Conservation (phyloP, 2,329 filamentous ascomycete species). For the Aspergillus pseudoviridinutans region DNA sequence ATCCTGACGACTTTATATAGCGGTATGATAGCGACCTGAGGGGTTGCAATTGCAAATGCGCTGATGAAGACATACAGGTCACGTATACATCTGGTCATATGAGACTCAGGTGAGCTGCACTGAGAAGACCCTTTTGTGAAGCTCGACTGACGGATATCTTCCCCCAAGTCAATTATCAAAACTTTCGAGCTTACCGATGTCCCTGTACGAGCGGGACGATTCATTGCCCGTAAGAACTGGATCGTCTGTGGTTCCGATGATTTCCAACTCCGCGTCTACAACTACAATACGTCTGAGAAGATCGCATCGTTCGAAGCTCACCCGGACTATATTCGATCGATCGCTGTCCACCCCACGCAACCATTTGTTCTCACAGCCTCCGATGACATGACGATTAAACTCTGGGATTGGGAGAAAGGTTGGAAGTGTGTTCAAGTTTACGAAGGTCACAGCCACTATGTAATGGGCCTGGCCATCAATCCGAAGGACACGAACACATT, state of each 20-base stretch:
- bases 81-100: slow-evolving; percentile 99
- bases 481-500: slow-evolving; percentile 94
- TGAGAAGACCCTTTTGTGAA: neutral
- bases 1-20: slow-evolving; percentile 92
- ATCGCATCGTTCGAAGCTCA: slow-evolving; percentile 96
- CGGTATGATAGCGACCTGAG: slow-evolving; percentile 54
- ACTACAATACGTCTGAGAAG: slow-evolving; percentile 99
- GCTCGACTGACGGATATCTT: slow-evolving; percentile 10
- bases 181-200: slow-evolving; percentile 99
- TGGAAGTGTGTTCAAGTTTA: slow-evolving; percentile 99
- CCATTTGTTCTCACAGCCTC: slow-evolving; percentile 94
- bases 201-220: slow-evolving; percentile 91
- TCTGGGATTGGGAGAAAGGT: slow-evolving; percentile 98
- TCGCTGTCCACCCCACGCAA: slow-evolving; percentile 90
- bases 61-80: slow-evolving; percentile 59
- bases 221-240: slow-evolving; percentile 98
- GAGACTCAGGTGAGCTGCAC: slow-evolving; percentile 65
- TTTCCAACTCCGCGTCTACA: slow-evolving; percentile 86
- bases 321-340: slow-evolving; percentile 96
- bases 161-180: slow-evolving; percentile 78
- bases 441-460: slow-evolving; percentile 93
- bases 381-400: slow-evolving; percentile 97
- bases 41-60: slow-evolving; percentile 7
- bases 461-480: slow-evolving; percentile 95
- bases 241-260: slow-evolving; percentile 93